Evolutionary conservation across 345 rosid species (phyloP), one percentile per base, ranked within the genome.

Genomic region (Syzygium aromaticum): DNA sequence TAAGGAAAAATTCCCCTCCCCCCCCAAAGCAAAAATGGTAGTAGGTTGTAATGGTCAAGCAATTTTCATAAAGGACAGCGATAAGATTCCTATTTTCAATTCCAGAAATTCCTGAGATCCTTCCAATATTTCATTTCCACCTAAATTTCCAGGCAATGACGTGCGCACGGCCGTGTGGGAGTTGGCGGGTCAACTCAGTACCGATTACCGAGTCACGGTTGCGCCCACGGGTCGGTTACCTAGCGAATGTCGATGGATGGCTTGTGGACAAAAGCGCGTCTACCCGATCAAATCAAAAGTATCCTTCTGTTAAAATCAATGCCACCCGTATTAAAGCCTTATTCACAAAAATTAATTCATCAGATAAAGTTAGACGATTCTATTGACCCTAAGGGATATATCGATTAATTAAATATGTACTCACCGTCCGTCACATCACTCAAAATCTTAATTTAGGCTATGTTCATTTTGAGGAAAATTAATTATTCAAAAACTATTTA

Each of bases 21-120:
- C 43, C 43, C 43, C 43, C 78, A 4, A 13, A 61, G 13, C 13
- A 33, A 33, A 8, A 4, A 0, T 4, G 43, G 46, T 17, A 67
- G 8, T 0, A 19, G 5, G 13, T 38, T 33, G 80, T 67, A 38
- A 4, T 3, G 2, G 7, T 54, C 25, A 33, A 17, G 80, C 25
- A 1, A 19, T 19, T 40, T 67, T n/a, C 19, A 13, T 0, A 0
- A 0, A 57, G 28, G 64, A 23, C 63, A 57, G 63, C 13, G 28
- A n/a, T 57, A 57, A 57, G 63, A 57, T 11, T 57, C 64, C 30
- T 25, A 11, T 57, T 57, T 57, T 57, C 14, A 57, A 57, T 57
- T 11, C 28, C 28, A 13, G 64, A 57, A 57, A 25, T 57, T 11
- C 64, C 64, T 6, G 28, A 25, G 64, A 57, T 25, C 27, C 64